phyloP scores from a whole-genome alignment of 306 rosid genomes.

The Vicia villosa region DNA sequence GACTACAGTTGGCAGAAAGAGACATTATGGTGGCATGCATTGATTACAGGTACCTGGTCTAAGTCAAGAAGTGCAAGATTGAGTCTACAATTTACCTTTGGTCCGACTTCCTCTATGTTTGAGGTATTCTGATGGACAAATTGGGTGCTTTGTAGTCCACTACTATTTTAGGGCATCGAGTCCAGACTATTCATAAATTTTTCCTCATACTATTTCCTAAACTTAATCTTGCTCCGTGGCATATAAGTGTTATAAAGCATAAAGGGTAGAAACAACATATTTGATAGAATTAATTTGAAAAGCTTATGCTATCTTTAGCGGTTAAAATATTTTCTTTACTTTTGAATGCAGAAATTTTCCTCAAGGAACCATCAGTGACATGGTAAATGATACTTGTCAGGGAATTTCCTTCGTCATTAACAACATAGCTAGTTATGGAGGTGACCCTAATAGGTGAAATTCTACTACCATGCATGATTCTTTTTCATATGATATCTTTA shows the following conservation, averaged over 20 bases:
- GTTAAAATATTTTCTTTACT: slow-evolving; percentile 29
- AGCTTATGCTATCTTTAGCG: slow-evolving; percentile 11
- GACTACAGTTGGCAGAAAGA: slow-evolving; percentile 86
- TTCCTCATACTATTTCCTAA: slow-evolving; percentile 6
- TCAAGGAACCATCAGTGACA: slow-evolving; percentile 96
- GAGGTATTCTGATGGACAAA: slow-evolving; percentile 43
- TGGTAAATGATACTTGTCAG: slow-evolving; percentile 76
- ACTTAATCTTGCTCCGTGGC: slow-evolving; percentile 12
- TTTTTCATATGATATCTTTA: slow-evolving; percentile 21
- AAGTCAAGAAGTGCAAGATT: slow-evolving; percentile 48
- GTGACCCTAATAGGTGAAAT: slow-evolving; percentile 82
- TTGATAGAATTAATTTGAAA: slow-evolving; percentile 15
- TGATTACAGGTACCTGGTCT: slow-evolving; percentile 86
- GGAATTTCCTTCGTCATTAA: slow-evolving; percentile 76
- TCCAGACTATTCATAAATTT: slow-evolving; percentile 25
- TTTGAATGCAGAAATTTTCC: slow-evolving; percentile 86
- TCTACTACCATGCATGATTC: slow-evolving; percentile 28
- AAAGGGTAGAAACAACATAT: slow-evolving; percentile 16
- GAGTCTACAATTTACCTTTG: slow-evolving; percentile 41
- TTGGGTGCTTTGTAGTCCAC: slow-evolving; percentile 27
- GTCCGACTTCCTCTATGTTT: slow-evolving; percentile 39
- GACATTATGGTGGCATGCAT: slow-evolving; percentile 83
- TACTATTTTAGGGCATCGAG: slow-evolving; percentile 12
- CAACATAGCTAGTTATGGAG: slow-evolving; percentile 79
- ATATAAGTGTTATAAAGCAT: neutral